phyloP scores from a whole-genome alignment of 2,329 filamentous ascomycete genomes.

The Aspergillus chevalieri region DNA sequence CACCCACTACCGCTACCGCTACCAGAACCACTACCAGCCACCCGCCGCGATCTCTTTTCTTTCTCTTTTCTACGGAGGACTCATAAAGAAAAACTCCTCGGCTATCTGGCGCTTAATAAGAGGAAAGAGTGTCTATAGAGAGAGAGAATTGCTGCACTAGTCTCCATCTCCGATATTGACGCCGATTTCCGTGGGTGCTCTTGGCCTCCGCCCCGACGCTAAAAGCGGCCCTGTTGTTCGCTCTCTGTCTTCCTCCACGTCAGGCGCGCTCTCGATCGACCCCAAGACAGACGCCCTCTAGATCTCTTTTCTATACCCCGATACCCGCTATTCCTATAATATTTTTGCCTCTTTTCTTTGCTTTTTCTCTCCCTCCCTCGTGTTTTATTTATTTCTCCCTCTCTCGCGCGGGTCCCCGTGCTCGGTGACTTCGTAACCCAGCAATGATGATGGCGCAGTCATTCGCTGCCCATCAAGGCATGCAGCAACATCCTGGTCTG shows the following conservation, averaged over 20 bases:
- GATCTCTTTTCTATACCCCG: slow-evolving; percentile 12
- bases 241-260: slow-evolving; percentile 14
- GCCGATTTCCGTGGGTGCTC: slow-evolving; percentile 26
- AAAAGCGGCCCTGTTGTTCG: slow-evolving; percentile 24
- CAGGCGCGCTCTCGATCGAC: slow-evolving; percentile 20
- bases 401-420: slow-evolving; percentile 17
- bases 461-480: slow-evolving; percentile 55
- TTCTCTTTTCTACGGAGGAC: slow-evolving; percentile 9
- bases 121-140: too few species aligned
- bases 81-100: too few species aligned
- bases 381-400: not conserved
- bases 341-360: not conserved
- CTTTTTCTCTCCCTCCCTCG: not conserved
- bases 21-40: not conserved
- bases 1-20: not conserved
- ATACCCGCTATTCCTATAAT: slow-evolving; percentile 12
- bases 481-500: slow-evolving; percentile 53
- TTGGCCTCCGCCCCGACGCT: slow-evolving; percentile 31
- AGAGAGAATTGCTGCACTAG: too few species aligned
- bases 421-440: slow-evolving; percentile 30
- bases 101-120: too few species aligned
- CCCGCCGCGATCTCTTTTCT: slow-evolving; percentile 6
- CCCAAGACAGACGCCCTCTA: slow-evolving; percentile 26
- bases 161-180: slow-evolving; percentile 12
- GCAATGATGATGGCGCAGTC: slow-evolving; percentile 52